Evolutionary conservation across 768 basidiomycete species (phyloP), one percentile per base, ranked within the genome.

Genomic region (Naganishia vaughanmartiniae): DNA sequence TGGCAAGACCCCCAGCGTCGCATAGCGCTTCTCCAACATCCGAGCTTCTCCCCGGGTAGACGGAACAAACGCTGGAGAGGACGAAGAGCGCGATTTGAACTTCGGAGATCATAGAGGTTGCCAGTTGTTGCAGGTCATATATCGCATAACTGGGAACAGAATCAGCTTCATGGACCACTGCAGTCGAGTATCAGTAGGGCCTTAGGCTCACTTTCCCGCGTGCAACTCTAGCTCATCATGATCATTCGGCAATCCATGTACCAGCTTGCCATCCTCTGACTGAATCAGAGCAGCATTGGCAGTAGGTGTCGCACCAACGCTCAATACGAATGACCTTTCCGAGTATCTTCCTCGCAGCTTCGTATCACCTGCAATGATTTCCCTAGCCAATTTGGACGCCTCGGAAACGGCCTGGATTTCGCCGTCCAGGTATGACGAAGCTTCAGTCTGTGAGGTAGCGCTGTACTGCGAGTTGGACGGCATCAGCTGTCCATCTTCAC

Each of bases 281-380:
- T 58, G 31, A 2, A 58, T 21, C 15, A 34, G 33, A 28, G 89
- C 90, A 12, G 89, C 89, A 76, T 92, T 90, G 0, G 91, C 92
- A 2, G 91, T 88, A 1, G 92, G 92, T 2, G 92, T 93, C n/a
- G 91, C 89, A 26, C 92, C 91, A 1, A 93, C 88, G 1, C 89
- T 89, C 42, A 93, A 82, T 1, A 90, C 85, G 74, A 90, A 92
- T 12, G 31, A 6, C 33, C 19, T 15, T 2, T 58, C 24, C 15
- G 33, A 28, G 21, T 58, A 58, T 86, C 84, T 28, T 67, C 67
- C 45, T 83, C 80, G 7, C 83, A 81, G 80, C 48, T 77, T 69
- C 5, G 36, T 3, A 39, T 54, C 19, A 24, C 42, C 34, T 70
- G 58, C 15, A 82, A 76, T 17, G 83, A 82, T 45, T 77, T 75